Base-by-base conservation (phyloP, 2,329 filamentous ascomycete species). In the Aureobasidium mangrovei region DNA sequence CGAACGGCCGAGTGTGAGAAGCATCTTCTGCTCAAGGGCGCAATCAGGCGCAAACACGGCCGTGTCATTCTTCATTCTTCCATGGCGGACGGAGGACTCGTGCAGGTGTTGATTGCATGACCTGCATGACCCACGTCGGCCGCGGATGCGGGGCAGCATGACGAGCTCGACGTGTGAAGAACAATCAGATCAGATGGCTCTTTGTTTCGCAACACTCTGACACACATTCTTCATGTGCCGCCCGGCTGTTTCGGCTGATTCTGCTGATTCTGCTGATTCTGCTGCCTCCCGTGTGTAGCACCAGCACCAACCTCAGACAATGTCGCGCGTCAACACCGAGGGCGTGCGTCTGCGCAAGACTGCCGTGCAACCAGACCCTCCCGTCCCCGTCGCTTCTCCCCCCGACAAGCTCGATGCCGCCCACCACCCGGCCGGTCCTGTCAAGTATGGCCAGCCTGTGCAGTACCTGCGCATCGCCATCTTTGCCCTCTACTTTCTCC, bases 1-100 rank as follows among this genome's bases (percentile, higher is more conserved):
- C 72, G 70, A 10, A 59, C 54, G 9, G 68, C 53, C 2, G 79
- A 78, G 7, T 70, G 70, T 5, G 79, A 79, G 62, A 85, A 81
- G 58, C 59, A 61, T 60, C 76, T 71, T 4, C 57, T 54, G 48
- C 55, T 48, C 36, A 47, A 60, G 56, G 57, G 59, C 53, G 54
- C 58, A 28, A 52, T 6, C 55, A 60, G 61, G 59, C 59, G 60
- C 61, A 59, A 59, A 60, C 59, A 61, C 46, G 55, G 57, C 51
- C 39, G 55, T 58, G 55, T 65, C 65, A 67, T 67, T 58, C 57
- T 63, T 55, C 63, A 67, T 67, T 58, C 57, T 63, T 55, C 63
- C 64, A 63, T 66, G 47, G 38, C 62, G 55, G 42, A 46, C 12
- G 5, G 8, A 18, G 28, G 7, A 38, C 12, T 46, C 3, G 43